Conservation (phyloP, 2,329 filamentous ascomycete genomes). For the Botrytis fabae region DNA sequence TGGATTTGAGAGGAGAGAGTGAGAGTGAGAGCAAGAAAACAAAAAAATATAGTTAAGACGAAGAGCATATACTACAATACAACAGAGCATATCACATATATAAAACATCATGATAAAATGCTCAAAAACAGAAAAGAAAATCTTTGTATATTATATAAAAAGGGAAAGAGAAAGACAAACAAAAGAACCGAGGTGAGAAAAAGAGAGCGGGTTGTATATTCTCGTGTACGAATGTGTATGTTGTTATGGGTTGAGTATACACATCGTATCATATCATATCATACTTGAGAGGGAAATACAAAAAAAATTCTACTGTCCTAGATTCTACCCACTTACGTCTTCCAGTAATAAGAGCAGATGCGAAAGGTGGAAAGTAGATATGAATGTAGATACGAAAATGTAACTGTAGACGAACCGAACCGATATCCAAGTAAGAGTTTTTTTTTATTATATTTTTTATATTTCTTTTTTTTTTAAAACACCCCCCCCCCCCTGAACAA, state of each 20-base stretch:
- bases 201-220: too few species aligned
- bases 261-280: too few species aligned
- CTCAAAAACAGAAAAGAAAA: rapidly evolving
- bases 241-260: too few species aligned
- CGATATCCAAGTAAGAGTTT: too few species aligned
- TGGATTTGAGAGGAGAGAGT: too few species aligned
- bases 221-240: neutral
- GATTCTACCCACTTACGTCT: neutral
- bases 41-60: neutral
- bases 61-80: rapidly evolving
- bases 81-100: neutral
- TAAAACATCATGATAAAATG: neutral
- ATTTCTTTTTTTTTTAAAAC: too few species aligned
- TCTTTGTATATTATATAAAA: neutral
- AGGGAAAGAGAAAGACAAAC: neutral
- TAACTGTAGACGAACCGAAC: too few species aligned
- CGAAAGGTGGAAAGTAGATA: neutral
- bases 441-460: too few species aligned
- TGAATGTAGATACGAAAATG: neutral
- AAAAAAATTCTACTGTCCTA: neutral
- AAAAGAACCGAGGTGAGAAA: neutral
- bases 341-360: neutral
- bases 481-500: too few species aligned
- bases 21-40: too few species aligned
- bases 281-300: rapidly evolving